phyloP scores from a whole-genome alignment of 352 stramenopile species.

The Pythium aristosporum region DNA sequence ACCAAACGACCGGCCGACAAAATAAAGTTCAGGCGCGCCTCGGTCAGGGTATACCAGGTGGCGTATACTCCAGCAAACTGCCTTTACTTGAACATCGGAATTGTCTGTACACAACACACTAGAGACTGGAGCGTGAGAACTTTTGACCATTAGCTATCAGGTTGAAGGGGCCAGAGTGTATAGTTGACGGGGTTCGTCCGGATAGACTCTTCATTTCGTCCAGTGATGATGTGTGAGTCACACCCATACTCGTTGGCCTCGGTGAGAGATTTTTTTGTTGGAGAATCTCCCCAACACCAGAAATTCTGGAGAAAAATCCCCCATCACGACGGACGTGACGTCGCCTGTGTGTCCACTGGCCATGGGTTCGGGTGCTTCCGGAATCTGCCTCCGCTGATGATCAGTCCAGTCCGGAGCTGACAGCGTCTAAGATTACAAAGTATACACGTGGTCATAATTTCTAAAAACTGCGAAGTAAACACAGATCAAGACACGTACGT shows the following conservation, averaged over 20 bases:
- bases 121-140: background rate
- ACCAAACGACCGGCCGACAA: constrained; percentile 10
- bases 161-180: constrained; percentile 15
- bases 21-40: constrained; percentile 27
- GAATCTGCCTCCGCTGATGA: too few species aligned
- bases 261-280: background rate
- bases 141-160: constrained; percentile 8
- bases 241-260: constrained; percentile 14
- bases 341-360: background rate
- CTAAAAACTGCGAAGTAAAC: background rate
- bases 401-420: too few species aligned
- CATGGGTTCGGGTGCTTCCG: background rate
- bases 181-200: constrained; percentile 4
- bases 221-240: constrained; percentile 27
- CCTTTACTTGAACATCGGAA: background rate
- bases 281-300: background rate
- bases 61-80: constrained; percentile 7
- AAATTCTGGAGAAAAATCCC: too few species aligned
- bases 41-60: constrained; percentile 1
- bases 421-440: background rate
- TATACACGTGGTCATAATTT: too few species aligned
- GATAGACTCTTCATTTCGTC: background rate
- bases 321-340: background rate
- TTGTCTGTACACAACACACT: background rate
- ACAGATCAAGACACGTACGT: constrained; percentile 4